Base-by-base conservation (phyloP, 345 rosid genomes). In the Balakata baccata region DNA sequence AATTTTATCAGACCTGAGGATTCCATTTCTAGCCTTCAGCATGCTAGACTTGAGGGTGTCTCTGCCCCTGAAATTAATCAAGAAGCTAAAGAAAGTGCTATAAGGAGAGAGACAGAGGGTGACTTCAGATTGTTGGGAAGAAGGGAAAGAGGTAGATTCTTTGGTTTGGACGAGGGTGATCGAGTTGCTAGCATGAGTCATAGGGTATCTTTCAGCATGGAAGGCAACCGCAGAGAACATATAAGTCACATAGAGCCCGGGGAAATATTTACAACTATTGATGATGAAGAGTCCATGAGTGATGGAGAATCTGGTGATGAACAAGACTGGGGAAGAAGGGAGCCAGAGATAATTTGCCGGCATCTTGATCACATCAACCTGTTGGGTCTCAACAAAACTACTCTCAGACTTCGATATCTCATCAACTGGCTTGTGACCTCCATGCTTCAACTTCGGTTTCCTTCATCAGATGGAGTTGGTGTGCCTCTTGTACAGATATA, bases 391-490 rank as follows among this genome's bases (percentile, higher is more conserved):
- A 93, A 90, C 74, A 93, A 80, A 85, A 90, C 93, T 45, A 87
- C 94, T 11, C 85, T 83, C 14, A 85, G 97, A 70, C 84, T 88
- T 23, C 86, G 97, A 34, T 93, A 84, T 82, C 84, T 93, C 53
- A 82, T 88, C 34, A 93, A 93, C 76, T 93, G 97, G 97, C 92
- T 93, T 23, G 97, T 89, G 63, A 87, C 92, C 47, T 93, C 98
- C 11, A 82, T 93, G 47, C 88, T 93, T 78, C 98, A 90, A 66
- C 89, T 93, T 49, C 85, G 82, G 74, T 64, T 87, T n/a, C 84
- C 85, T 14, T 72, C 76, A 66, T 69, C 92, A 13, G 83, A 81
- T 17, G 87, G 84, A 69, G 82, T 29, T 22, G 82, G 80, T 77
- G 47, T 49, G 71, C 80, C 85, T 76, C 88, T 89, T 62, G 87